Percentiles rank a stretch among this genome's conserved stretches.
phyloP scores from a whole-genome alignment of 106 monocot genomes.

The Platanthera guangdongensis region DNA sequence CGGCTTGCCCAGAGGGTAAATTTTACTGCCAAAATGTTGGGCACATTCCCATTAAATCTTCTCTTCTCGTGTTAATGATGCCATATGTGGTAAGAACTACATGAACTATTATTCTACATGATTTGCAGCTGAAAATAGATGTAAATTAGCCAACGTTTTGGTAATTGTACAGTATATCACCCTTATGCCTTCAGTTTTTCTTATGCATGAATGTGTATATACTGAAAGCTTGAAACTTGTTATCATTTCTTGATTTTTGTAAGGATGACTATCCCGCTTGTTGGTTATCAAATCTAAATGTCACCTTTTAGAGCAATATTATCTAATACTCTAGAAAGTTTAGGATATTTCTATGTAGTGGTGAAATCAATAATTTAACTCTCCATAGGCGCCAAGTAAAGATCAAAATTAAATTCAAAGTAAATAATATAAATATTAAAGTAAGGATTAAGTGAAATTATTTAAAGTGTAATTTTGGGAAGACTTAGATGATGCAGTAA shows the following conservation, averaged over 20 bases:
- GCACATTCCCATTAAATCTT: slow-evolving; percentile 61
- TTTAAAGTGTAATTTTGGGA: too few species aligned
- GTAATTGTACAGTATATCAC: background rate
- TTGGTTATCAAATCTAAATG: background rate
- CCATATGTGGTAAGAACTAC: slow-evolving; percentile 72
- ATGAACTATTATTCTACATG: background rate
- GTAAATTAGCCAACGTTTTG: background rate
- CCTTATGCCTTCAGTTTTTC: background rate
- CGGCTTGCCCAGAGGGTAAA: slow-evolving; percentile 91
- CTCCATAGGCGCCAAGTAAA: too few species aligned
- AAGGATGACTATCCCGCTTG: background rate
- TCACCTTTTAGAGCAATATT: background rate
- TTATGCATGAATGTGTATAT: background rate
- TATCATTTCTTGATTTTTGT: background rate
- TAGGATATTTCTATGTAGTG: background rate
- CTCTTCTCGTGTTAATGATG: slow-evolving; percentile 96
- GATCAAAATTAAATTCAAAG: too few species aligned
- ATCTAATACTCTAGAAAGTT: background rate
- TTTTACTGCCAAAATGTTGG: slow-evolving; percentile 86
- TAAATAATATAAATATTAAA: too few species aligned
- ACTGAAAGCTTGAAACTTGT: background rate
- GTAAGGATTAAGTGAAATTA: too few species aligned
- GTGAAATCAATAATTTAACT: too few species aligned
- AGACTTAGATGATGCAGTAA: too few species aligned
- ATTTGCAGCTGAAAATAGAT: background rate